Evolutionary conservation across 352 stramenopile genomes (phyloP), one percentile per base, ranked within the genome.

Genomic region (Pythium biforme): DNA sequence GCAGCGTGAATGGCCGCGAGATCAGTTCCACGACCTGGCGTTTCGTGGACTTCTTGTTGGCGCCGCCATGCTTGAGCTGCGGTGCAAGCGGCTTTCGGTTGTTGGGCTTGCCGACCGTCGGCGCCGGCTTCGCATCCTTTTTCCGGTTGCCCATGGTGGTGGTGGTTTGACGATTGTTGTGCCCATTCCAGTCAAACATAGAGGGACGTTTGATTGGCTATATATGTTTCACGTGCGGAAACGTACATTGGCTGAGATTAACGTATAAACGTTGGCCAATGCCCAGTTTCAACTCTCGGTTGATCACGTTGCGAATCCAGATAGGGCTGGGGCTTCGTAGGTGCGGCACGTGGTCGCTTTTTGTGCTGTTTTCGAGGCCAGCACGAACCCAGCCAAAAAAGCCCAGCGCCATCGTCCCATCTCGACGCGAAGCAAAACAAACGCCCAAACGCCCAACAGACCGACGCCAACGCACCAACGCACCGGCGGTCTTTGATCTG

Each of bases 1-100:
- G 55, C 5, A 66, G 9, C 20, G 67, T 68, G 75, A 78, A 92
- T 14, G 79, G 72, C 1, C 81, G 73, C 37, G 64, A 33, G 27
- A 69, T 63, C 15, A 54, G 59, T 22, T 67, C 51, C 3, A 26
- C 76, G 64, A 14, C 62, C 56, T 27, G 34, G 3, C 65, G 50
- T 46, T 64, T 68, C 23, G 20, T 46, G 22, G 17, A 14, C n/a
- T 66, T 70, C 29, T 34, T 59, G 23, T 27, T 51, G 4, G 55
- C 22, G 14, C 20, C 29, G 17, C 26, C 26, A 12, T 56, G 27
- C 49, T 64, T 69, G n/a, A 64, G 40, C 41, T 69, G 62, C 25
- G 39, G 27, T 5, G 62, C 62, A 10, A 64, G 55, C 23, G 62
- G 48, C 55, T 69, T 69, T 26, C 55, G 61, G 40, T 10, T 26